Evolutionary conservation across 371 early-diverging fungal genomes (phyloP), one percentile per base, ranked within the genome.

Genomic region (Chytridium lagenaria): DNA sequence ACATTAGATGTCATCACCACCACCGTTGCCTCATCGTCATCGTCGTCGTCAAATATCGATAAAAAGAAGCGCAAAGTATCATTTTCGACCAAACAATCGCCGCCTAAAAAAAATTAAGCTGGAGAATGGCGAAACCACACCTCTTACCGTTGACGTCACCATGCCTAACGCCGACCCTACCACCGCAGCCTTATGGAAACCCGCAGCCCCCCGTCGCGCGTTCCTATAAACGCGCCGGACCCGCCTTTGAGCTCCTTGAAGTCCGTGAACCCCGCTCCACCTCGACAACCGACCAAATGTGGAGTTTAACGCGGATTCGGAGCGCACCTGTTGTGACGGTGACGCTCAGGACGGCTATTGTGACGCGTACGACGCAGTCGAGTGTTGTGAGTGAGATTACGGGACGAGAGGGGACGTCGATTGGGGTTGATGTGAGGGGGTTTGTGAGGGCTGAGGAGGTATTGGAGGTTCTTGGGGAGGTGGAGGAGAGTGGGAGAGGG

Each of bases 401-500:
- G 16, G 23, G 30, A 5, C 10, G 26, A 26, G 19, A 10, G 16
- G 55, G 55, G 26, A 19, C 44, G 55, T 16, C 55, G 23, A 10
- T 55, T 55, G 55, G 55, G 55, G 26, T 55, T 28, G 55, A 55
- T 26, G 26, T 55, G 10, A 10, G 55, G 26, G 55, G 55, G 10
- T 26, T 16, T 28, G 55, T 55, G 10, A 16, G 55, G 19, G 55
- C 55, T 10, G 10, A 10, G 55, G 55, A 55, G 10, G 16, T 55
- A 26, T 55, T 55, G 55, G 55, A 55, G 16, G 26, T 55, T 55
- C n/a, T n/a, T n/a, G n/a, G n/a, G n/a, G n/a, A n/a, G n/a, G n/a
- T n/a, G n/a, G n/a, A n/a, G n/a, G n/a, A n/a, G n/a, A n/a, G n/a
- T n/a, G n/a, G n/a, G n/a, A n/a, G n/a, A n/a, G n/a, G n/a, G n/a